Base-by-base conservation (phyloP, 306 rosid species). In the Crotalaria pallida region DNA sequence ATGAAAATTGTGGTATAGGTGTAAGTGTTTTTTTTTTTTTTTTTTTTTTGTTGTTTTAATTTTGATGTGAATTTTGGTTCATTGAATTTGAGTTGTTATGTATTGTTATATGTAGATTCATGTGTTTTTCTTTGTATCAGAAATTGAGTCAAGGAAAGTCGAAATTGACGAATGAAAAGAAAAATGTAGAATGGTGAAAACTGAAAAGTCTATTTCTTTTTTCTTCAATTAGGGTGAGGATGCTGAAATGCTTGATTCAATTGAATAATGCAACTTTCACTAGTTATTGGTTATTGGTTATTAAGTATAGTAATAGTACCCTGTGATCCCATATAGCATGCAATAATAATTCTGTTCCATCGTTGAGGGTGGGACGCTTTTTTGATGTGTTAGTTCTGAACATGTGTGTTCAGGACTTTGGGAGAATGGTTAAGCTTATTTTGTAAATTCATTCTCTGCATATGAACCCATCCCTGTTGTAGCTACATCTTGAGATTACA, bases 1-100 rank as follows among this genome's bases (percentile, higher is more conserved):
- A 26, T 40, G 66, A 5, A 5, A 36, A 18, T 41, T 70, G 29
- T 13, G 49, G 7, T 13, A 52, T 56, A 5, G 55, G 24, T 57
- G 62, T 69, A 69, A 78, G 81, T 75, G 31, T 29, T 71, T 29
- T 0, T 5, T 78, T 49, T 62, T 47, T 6, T 58, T 57, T 72
- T 31, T 1, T 78, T 49, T 62, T 47, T 6, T 58, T 57, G 58
- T 31, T 1, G 9, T 49, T 57, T 72, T 45, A 2, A 1, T 50
- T 76, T 47, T 50, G 4, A 29, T 50, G 10, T 62, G 18, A n/a
- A 2, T 65, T 33, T 69, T 78, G 27, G 58, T 58, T 34, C 16
- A 12, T 72, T 50, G n/a, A n/a, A 22, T 73, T 77, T 77, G 67
- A 23, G 36, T 11, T 29, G 34, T 27, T 50, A 38, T 38, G 44